Evolutionary conservation across 2,329 filamentous ascomycete species (phyloP).

Genomic region (Fusarium papillatum): DNA sequence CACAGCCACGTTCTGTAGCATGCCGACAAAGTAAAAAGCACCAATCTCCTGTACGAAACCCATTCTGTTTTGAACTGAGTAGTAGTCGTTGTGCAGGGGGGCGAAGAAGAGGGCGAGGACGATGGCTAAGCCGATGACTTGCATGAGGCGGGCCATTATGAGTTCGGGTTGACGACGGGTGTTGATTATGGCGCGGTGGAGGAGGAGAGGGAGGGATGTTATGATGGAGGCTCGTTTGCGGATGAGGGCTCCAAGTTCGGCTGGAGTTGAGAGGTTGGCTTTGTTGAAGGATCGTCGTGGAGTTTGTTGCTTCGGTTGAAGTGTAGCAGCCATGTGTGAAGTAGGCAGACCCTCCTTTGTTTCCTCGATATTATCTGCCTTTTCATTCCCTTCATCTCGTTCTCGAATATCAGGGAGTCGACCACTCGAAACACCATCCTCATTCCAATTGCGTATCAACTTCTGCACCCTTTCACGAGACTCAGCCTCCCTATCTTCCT

Average conservation of each 20-base stretch:
- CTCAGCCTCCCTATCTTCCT: slow-evolving; percentile 71
- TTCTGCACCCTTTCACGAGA: slow-evolving; percentile 73
- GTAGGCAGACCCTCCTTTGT: background rate
- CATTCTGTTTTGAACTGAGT: slow-evolving; percentile 78
- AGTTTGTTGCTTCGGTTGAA: slow-evolving; percentile 4
- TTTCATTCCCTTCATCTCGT: slow-evolving; percentile 42
- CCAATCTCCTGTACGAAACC: slow-evolving; percentile 81
- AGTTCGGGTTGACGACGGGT: slow-evolving; percentile 75
- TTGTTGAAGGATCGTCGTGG: slow-evolving; percentile 59
- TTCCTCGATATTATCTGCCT: background rate
- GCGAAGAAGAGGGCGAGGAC: slow-evolving; percentile 79
- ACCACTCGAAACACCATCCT: slow-evolving; percentile 13
- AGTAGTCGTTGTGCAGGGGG: slow-evolving; percentile 77
- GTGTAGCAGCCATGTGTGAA: background rate
- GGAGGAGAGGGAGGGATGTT: slow-evolving; percentile 75
- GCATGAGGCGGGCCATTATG: slow-evolving; percentile 75
- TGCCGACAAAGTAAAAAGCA: slow-evolving; percentile 81
- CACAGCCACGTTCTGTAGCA: slow-evolving; percentile 84
- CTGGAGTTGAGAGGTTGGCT: slow-evolving; percentile 71
- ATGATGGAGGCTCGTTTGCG: slow-evolving; percentile 73
- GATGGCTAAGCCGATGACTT: slow-evolving; percentile 74
- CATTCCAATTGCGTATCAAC: slow-evolving; percentile 72
- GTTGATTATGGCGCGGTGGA: slow-evolving; percentile 78
- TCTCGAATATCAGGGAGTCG: slow-evolving; percentile 48
- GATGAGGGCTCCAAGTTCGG: slow-evolving; percentile 78